Base-by-base conservation (phyloP, 177 flowering plant species). In the Vitis hybrid region DNA sequence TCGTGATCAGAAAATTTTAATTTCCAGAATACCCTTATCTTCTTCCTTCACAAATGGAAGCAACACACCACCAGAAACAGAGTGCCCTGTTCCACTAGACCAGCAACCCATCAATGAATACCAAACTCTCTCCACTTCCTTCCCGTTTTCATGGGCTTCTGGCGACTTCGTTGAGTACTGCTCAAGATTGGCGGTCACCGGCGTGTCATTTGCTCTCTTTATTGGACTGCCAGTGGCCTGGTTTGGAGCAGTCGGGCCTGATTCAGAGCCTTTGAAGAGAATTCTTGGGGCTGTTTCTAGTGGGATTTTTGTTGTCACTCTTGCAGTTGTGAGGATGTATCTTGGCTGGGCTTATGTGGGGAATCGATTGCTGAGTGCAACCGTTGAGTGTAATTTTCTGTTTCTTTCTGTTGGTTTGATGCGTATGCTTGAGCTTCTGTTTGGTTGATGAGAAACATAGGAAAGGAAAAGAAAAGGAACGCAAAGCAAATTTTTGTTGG, bases 261-360 rank as follows among this genome's bases (percentile, higher is more conserved):
- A 84, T n/a, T 67, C 71, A 2, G 91, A 90, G 73, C 95, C 89
- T 19, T 45, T 83, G 66, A 85, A 69, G 76, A 76, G 78, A 31
- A 66, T 77, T 5, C 56, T 91, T 50, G 88, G 80, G 10, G 89
- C 94, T 0, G 83, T 72, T 64, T 86, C 94, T 1, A 85, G 90
- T 76, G 98, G 98, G 66, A 15, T 91, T 12, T 61, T 89, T 62
- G 84, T 83, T n/a, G 90, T 83, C 8, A 92, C 92, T 1, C 73
- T 92, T 21, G 92, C 87, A 33, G 97, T 91, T 58, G 80, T 95
- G 51, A 88, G 93, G 80, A 91, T 95, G 91, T 95, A 95, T 75
- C 80, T 95, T 63, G 98, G 96, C 39, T 95, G 98, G 98, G 96
- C 98, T 69, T 95, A 95, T 74, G 96, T 93, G 3, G 99, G 99